phyloP scores from a whole-genome alignment of 148 eudicot species.

The Spergularia marina region DNA sequence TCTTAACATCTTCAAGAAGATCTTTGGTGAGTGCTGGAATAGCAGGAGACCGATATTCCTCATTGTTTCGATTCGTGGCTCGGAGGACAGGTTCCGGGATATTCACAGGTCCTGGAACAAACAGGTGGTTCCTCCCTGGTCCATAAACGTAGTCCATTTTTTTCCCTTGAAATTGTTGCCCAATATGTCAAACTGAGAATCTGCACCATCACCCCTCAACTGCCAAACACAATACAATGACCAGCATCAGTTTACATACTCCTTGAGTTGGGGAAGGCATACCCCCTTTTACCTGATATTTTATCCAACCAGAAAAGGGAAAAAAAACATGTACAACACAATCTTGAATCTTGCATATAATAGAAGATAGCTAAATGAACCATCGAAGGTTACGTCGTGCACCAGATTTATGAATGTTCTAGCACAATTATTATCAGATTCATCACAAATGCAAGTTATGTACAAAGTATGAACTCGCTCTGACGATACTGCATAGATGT shows the following conservation, averaged over 20 bases:
- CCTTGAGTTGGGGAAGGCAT: neutral
- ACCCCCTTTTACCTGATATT: neutral
- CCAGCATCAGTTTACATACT: neutral
- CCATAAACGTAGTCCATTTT: constrained; percentile 81
- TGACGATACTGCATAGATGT: too few relatives aligned
- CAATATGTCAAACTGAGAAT: neutral
- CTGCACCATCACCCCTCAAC: constrained; percentile 9
- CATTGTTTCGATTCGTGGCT: constrained; percentile 97
- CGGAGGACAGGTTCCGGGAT: constrained; percentile 92
- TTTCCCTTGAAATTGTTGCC: constrained; percentile 7
- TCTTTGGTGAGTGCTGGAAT: constrained; percentile 79
- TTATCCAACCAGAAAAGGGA: too few relatives aligned
- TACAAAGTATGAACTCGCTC: too few relatives aligned
- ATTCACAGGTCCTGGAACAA: constrained; percentile 98
- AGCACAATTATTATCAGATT: neutral
- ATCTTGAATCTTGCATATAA: neutral
- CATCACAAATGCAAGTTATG: too few relatives aligned
- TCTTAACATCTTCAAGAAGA: constrained; percentile 88
- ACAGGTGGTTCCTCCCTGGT: constrained; percentile 89
- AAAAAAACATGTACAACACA: too few relatives aligned
- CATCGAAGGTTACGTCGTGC: neutral
- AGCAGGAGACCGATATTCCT: constrained; percentile 98
- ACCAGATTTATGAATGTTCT: neutral
- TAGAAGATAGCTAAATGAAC: neutral
- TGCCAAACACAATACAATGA: constrained; percentile 16